A percentile compares a stretch with the other conserved stretches of the same genome.
Evolutionary conservation across 129 eudicot genomes (phyloP).

Genomic region (Flaveria bidentis): DNA sequence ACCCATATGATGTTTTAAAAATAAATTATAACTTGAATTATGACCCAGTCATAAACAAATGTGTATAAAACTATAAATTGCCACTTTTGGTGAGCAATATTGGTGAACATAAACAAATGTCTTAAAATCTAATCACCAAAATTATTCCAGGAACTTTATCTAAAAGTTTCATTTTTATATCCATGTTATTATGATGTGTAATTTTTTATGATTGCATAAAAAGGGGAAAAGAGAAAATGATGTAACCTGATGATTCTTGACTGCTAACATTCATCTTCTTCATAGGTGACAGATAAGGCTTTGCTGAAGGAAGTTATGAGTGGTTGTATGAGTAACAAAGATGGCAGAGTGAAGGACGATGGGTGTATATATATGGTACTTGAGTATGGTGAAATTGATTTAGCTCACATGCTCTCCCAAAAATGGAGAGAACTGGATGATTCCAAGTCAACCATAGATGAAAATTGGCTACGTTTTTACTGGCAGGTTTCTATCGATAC

Average conservation of each 20-base stretch:
- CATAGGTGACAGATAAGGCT: slow-evolving; percentile 93
- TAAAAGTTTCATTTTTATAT: neutral
- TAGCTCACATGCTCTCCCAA: slow-evolving; percentile 97
- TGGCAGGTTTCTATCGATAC: slow-evolving; percentile 68
- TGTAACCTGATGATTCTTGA: neutral
- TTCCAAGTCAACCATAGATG: slow-evolving; percentile 63
- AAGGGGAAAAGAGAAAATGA: neutral
- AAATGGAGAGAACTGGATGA: slow-evolving; percentile 82
- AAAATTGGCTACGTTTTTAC: slow-evolving; percentile 96
- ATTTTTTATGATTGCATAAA: neutral
- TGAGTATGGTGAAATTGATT: slow-evolving; percentile 95
- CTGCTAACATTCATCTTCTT: slow-evolving; percentile 33
- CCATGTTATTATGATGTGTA: neutral
- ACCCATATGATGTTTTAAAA: neutral
- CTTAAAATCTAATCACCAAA: neutral
- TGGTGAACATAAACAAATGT: neutral
- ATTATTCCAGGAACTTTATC: neutral
- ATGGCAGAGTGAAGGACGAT: slow-evolving; percentile 78
- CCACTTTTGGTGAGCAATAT: neutral
- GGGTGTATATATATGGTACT: slow-evolving; percentile 92
- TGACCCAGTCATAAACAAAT: neutral
- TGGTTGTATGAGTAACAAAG: slow-evolving; percentile 75
- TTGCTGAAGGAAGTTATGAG: slow-evolving; percentile 82
- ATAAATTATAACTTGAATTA: neutral
- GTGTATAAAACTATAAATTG: neutral